Base-by-base conservation (phyloP, 78 protist species). In the Dictyostelium purpureum region DNA sequence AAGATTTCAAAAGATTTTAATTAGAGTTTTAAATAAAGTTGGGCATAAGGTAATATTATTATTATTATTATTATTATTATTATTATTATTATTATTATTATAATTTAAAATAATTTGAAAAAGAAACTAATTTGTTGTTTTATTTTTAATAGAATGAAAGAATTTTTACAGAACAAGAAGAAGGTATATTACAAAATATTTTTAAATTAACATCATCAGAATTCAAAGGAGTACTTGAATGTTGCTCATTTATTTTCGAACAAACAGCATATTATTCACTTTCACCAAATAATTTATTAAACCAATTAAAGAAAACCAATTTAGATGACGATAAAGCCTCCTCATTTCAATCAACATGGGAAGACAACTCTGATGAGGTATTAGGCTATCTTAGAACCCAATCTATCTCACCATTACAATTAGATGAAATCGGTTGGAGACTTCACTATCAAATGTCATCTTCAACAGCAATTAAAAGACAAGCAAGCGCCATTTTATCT, bases 341-440 rank as follows among this genome's bases (percentile, higher is more conserved):
- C 12, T 51, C 88, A 43, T 79, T 89, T 37, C 87, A 89, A 78
- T 33, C 14, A 14, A 57, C 79, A 18, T 89, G 94, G 94, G 40
- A 51, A 31, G 94, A 89, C 3, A 45, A 73, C 38, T 42, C 67
- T 18, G 76, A 47, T 49, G 6, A 16, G 19, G 70, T 57, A 40
- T 38, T 89, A n/a, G 69, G 43, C 11, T 47, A 31, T 33, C 42
- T 89, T 6, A 56, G 88, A 78, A 24, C 76, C 6, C 75, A 89
- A 74, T 38, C 94, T 5, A 24, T 89, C 14, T 28, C 88, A 61
- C 94, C 94, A 26, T 54, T 80, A 38, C 85, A 59, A 42, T 38
- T 89, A 18, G 77, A 65, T 57, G 94, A 89, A 42, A 31, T 89
- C 37, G 88, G 89, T 49, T 89, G 94, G 94, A 89, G 94, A 75